Evolutionary conservation across 2,329 filamentous ascomycete species (phyloP).

Genomic region (Diaporthe citrichinensis): DNA sequence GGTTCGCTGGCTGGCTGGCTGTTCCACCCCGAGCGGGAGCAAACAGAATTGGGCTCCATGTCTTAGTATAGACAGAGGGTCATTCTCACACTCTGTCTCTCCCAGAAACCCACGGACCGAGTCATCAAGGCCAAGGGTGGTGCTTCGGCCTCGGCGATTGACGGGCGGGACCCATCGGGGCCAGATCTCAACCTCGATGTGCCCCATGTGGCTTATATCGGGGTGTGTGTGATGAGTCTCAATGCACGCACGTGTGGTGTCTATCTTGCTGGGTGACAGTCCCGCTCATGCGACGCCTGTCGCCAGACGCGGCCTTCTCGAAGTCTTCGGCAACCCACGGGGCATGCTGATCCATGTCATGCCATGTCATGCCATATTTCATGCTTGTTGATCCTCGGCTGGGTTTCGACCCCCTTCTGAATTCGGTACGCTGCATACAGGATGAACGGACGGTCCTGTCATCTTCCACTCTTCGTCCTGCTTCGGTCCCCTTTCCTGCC

Average conservation of each 20-base stretch:
- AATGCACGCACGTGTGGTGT: constrained; percentile 4
- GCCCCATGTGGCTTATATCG: constrained; percentile 14
- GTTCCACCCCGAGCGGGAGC: background rate
- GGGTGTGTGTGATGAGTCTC: constrained; percentile 16
- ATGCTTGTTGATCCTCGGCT: constrained; percentile 29
- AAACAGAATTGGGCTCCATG: background rate
- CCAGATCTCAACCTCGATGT: constrained; percentile 20
- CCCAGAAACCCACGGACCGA: constrained; percentile 13
- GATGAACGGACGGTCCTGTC: constrained; percentile 13
- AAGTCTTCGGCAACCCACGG: constrained; percentile 12
- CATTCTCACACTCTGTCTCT: background rate
- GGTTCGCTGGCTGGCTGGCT: background rate
- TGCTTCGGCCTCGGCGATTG: constrained; percentile 25
- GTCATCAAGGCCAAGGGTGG: constrained; percentile 13
- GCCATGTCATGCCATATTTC: constrained; percentile 19
- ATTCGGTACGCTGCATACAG: constrained; percentile 11
- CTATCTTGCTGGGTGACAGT: background rate
- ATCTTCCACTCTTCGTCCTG: background rate
- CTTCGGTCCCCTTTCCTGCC: background rate
- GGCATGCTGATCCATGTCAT: constrained; percentile 19
- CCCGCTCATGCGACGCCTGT: constrained; percentile 9
- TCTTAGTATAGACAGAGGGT: background rate
- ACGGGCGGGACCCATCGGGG: constrained; percentile 1
- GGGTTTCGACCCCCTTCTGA: constrained; percentile 16
- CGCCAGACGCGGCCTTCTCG: constrained; percentile 24